Conservation (phyloP, 257 asterid species). For the Solanum raphanifolium region DNA sequence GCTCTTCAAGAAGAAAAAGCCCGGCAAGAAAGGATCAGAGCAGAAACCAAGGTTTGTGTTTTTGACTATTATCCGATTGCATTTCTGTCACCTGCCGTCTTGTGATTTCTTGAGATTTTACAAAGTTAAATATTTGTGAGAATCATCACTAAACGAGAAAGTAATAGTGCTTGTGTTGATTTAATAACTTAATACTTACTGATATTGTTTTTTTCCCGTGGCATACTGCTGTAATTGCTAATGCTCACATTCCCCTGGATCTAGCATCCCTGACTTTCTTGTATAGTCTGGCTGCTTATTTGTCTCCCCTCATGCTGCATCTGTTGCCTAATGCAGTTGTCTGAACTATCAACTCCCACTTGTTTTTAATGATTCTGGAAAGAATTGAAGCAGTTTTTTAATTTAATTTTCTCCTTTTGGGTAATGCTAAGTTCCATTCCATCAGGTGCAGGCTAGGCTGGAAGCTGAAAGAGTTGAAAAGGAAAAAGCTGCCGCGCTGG, state of each 20-base stretch:
- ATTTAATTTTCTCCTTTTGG: not conserved
- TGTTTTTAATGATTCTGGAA: not conserved
- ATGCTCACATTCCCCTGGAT: not conserved
- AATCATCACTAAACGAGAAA: not conserved
- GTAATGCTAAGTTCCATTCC: conserved; percentile 7
- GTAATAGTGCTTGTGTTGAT: not conserved
- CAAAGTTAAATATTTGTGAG: not conserved
- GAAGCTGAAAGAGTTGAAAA: conserved; percentile 53
- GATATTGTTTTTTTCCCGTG: not conserved
- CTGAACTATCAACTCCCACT: not conserved
- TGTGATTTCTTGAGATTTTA: not conserved
- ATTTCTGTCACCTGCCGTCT: not conserved
- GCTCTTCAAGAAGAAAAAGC: conserved; percentile 55
- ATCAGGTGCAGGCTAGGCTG: conserved; percentile 50
- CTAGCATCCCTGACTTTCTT: not conserved
- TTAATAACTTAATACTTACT: not conserved
- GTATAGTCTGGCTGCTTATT: not conserved
- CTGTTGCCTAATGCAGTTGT: not conserved
- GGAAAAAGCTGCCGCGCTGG: conserved; percentile 49
- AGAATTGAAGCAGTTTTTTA: not conserved
- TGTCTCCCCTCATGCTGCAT: not conserved
- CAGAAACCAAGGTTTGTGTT: conserved; percentile 66
- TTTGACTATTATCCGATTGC: not conserved
- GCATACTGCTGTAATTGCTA: not conserved
- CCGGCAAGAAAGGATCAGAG: conserved; percentile 53